Evolutionary conservation across 805 yeast species (phyloP), one percentile per base, ranked within the genome.

Genomic region (Myxozyma sirexii): DNA sequence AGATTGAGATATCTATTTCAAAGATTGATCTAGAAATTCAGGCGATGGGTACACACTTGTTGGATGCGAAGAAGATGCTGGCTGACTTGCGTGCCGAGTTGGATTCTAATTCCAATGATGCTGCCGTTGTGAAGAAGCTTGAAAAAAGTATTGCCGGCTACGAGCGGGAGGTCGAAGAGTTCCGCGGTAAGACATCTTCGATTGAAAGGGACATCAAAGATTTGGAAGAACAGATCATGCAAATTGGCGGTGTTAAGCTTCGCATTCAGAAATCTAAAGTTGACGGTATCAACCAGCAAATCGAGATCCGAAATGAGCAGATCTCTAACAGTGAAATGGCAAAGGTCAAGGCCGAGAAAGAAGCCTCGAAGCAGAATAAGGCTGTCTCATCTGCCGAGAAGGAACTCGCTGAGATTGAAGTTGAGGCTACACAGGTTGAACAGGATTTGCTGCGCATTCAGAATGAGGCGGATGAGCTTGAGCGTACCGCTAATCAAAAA

Each of bases 241-340:
- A 88, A 51, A 86, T 90, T 55, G 99, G 99, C 55, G 99, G 99
- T 61, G 86, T 88, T 7, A 84, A 84, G 62, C 77, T 94, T 64
- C 84, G 89, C 57, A 72, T 88, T 61, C 97, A 91, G 68, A 87
- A 84, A 62, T 82, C 96, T 0, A 87, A 84, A 69, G 97, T 94
- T 7, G 91, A 85, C 67, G 87, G 96, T 1, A 77, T 87, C 35
- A 77, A 78, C 44, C 88, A 87, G 67, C 82, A 83, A 68, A 80
- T 88, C 29, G 88, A 85, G 54, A 81, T 86, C 19, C 71, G 84
- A 13, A 76, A 75, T 37, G 82, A 82, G 45, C 84, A 83, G 67
- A 78, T 84, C 13, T 78, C 85, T 4, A 81, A 80, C 31, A 88
- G 84, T 57, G 81, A 78, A 56, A 73, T 85, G 57, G 76, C 83